A percentile compares a stretch with the other conserved stretches of the same genome.
phyloP scores from a whole-genome alignment of 805 yeast species.

The Ogataea ramenticola region DNA sequence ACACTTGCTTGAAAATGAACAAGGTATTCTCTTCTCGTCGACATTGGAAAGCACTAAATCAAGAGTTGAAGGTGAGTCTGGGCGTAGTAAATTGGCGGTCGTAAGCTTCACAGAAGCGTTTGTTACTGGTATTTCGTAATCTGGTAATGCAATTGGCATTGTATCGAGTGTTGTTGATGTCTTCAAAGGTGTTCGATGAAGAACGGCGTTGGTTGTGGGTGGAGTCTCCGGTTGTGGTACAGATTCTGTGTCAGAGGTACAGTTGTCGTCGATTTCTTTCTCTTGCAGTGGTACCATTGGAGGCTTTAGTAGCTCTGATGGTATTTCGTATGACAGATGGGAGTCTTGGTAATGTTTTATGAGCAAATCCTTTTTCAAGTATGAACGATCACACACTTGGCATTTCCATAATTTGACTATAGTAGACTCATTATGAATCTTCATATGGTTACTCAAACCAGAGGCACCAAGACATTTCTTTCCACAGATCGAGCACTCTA shows the following conservation, averaged over 20 bases:
- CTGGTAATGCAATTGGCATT: no score
- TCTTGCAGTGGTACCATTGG: not conserved
- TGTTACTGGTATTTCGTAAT: not conserved
- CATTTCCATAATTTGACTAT: constrained; percentile 65
- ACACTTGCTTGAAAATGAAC: constrained; percentile 43
- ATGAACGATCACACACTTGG: constrained; percentile 39
- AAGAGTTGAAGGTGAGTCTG: constrained; percentile 19
- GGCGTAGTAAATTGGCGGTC: constrained; percentile 14
- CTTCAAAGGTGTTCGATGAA: no score
- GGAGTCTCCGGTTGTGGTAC: not conserved
- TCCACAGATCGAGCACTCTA: constrained; percentile 58
- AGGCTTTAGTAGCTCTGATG: not conserved
- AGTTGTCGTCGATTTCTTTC: not conserved
- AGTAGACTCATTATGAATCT: constrained; percentile 50
- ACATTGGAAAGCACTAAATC: constrained; percentile 32
- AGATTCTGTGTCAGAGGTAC: not conserved
- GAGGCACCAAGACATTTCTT: constrained; percentile 65
- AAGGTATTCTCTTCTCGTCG: constrained; percentile 28
- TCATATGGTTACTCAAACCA: constrained; percentile 70
- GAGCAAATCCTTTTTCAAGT: constrained; percentile 50
- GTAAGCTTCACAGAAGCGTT: not conserved
- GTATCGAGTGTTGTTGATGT: no score
- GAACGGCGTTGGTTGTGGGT: constrained; percentile 24
- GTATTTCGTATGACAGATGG: constrained; percentile 21
- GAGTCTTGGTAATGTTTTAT: constrained; percentile 45